Base-by-base conservation (phyloP, 2,329 filamentous ascomycete species). In the Cordyceps cateniannulata region DNA sequence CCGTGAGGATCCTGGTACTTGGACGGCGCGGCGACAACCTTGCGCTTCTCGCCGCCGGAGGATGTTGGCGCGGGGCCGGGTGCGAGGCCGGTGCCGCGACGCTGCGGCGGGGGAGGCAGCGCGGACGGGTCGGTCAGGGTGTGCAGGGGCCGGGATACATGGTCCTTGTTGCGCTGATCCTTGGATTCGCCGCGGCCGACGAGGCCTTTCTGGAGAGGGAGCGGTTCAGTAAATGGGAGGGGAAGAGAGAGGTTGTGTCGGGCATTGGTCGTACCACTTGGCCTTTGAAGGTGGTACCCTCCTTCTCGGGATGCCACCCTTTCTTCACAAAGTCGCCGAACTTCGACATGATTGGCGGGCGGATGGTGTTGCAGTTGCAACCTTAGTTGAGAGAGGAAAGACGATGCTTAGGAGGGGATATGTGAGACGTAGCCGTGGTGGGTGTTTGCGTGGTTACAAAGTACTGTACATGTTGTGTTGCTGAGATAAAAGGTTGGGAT, bases 31-130 rank as follows among this genome's bases (percentile, higher is more conserved):
- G 69, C 58, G 62, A 68, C 60, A 59, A 69, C 72, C 52, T 67
- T 67, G 57, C 71, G 68, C 35, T 64, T 64, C 32, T 52, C 57
- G 20, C 56, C 47, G 47, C 47, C 56, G 14, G 48, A 52, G 10
- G 66, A 52, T 2, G 66, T 62, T 10, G 69, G 25, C 4, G 65
- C 62, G 0, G 70, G 70, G 20, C 66, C 62, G 16, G 38, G 38
- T 16, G 63, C 65, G 48, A 67, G 69, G 72, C 74, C 81, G 48
- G 72, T 65, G 62, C 69, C 68, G 29, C 72, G 71, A 42, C 75
- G 88, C 67, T 85, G 93, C 0, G 92, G 92, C 27, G 92, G 92
- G 25, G 91, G 90, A 2, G 84, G 91, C 70, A 96, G 96, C 18
- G 85, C 83, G 1, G 84, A 73, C 1, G 91, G 92, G 70, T 96